Percentiles rank a stretch among this genome's conserved stretches.
These are phyloP conservation scores for Boletus rubroflammeus DNA, from an alignment of 768 basidiomycete species.

Conservation along the genomic window DNA sequence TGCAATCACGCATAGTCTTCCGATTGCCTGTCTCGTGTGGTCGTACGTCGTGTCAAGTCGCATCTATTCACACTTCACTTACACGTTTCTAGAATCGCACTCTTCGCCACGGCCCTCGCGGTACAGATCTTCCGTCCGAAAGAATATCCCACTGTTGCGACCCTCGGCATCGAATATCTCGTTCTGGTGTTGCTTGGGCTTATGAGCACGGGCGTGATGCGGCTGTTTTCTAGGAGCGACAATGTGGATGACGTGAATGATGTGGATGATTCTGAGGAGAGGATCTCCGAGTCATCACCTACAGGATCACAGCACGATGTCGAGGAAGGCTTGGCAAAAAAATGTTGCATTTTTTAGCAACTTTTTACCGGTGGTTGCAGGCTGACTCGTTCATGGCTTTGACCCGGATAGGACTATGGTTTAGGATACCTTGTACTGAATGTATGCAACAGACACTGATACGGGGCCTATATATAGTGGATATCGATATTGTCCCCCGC, in stretches of 20 bases:
- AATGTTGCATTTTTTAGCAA: neutral
- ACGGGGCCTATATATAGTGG: too few species aligned
- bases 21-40: conserved; percentile 14
- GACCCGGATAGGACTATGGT: neutral
- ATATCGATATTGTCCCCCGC: too few species aligned
- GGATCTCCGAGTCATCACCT: neutral
- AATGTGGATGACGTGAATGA: too few species aligned
- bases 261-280: neutral
- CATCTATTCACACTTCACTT: neutral
- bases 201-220: neutral
- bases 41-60: conserved; percentile 6
- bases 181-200: neutral
- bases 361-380: neutral
- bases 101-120: conserved; percentile 10
- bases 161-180: conserved; percentile 9
- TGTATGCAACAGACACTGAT: neutral
- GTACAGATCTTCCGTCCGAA: conserved; percentile 7
- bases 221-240: neutral
- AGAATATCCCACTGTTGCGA: neutral
- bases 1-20: conserved; percentile 16
- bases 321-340: neutral
- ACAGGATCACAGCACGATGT: neutral
- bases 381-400: neutral
- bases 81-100: conserved; percentile 1
- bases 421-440: neutral